These are phyloP conservation scores for Leucocoprinus birnbaumii DNA, from an alignment of 768 basidiomycete genomes.

Conservation along the genomic window DNA sequence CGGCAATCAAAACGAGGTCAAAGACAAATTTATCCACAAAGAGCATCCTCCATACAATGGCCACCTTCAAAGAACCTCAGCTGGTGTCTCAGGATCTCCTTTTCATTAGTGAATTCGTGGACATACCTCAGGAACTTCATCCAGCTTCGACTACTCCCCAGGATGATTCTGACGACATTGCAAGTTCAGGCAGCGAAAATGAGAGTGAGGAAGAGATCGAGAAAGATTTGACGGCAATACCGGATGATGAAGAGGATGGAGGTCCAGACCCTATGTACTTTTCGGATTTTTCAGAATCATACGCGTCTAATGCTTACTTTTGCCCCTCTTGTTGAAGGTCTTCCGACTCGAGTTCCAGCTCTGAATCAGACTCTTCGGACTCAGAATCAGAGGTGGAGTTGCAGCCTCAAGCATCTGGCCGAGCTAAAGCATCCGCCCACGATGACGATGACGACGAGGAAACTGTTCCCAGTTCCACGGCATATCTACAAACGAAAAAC, in stretches of 20 bases:
- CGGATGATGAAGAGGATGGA: slow-evolving; percentile 35
- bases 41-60: slow-evolving; percentile 24
- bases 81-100: slow-evolving; percentile 69
- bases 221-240: slow-evolving; percentile 43
- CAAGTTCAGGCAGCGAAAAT: slow-evolving; percentile 52
- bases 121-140: slow-evolving; percentile 22
- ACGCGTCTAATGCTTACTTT: slow-evolving; percentile 8
- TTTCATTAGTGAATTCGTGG: slow-evolving; percentile 67
- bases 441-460: slow-evolving; percentile 55
- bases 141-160: slow-evolving; percentile 10
- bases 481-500: slow-evolving; percentile 65
- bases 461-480: slow-evolving; percentile 25
- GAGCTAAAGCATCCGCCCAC: slow-evolving; percentile 14
- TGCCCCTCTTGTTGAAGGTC: slow-evolving; percentile 16
- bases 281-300: slow-evolving; percentile 7
- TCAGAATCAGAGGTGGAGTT: slow-evolving; percentile 19
- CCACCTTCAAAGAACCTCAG: slow-evolving; percentile 59
- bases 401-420: slow-evolving; percentile 12
- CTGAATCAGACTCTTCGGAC: slow-evolving; percentile 36
- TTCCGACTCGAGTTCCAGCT: slow-evolving; percentile 36
- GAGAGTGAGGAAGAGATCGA: slow-evolving; percentile 78
- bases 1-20: slow-evolving; percentile 16
- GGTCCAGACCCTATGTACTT: slow-evolving; percentile 17
- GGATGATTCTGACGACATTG: slow-evolving; percentile 44
- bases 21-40: slow-evolving; percentile 2